phyloP scores from a whole-genome alignment of 1,284 basidiomycete species.

The Pyrrhoderma noxium region DNA sequence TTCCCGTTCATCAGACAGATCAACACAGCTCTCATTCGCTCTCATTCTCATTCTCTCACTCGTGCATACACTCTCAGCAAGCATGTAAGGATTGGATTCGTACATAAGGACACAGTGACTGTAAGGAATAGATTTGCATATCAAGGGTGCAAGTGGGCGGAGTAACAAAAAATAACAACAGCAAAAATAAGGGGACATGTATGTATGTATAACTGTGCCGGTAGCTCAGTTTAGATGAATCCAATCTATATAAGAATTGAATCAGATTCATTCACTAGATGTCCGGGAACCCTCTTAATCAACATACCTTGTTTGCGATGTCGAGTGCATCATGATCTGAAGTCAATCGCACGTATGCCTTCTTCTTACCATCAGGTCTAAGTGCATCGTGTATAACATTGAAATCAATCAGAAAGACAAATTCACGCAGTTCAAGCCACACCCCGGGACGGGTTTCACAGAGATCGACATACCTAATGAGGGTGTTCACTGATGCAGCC shows the following conservation, averaged over 20 bases:
- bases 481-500: slow-evolving; percentile 94
- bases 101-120: slow-evolving; percentile 7
- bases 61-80: too few species aligned
- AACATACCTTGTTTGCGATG: slow-evolving; percentile 93
- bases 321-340: slow-evolving; percentile 96
- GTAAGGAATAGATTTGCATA: not conserved
- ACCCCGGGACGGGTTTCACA: too few species aligned
- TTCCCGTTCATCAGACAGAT: too few species aligned
- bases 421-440: too few species aligned
- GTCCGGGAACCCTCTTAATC: not conserved
- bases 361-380: slow-evolving; percentile 98
- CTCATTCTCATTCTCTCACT: too few species aligned
- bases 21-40: too few species aligned
- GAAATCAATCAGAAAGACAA: not conserved
- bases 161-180: too few species aligned
- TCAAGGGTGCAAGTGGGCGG: too few species aligned
- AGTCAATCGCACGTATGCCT: slow-evolving; percentile 95
- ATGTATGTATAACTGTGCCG: too few species aligned
- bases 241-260: slow-evolving; percentile 48
- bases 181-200: too few species aligned
- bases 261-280: not conserved
- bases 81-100: too few species aligned
- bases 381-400: not conserved
- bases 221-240: slow-evolving; percentile 52
- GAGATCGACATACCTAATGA: slow-evolving; percentile 77